Conservation (phyloP, 2,329 filamentous ascomycete genomes). For the Neophaeococcomyces mojaviensis region DNA sequence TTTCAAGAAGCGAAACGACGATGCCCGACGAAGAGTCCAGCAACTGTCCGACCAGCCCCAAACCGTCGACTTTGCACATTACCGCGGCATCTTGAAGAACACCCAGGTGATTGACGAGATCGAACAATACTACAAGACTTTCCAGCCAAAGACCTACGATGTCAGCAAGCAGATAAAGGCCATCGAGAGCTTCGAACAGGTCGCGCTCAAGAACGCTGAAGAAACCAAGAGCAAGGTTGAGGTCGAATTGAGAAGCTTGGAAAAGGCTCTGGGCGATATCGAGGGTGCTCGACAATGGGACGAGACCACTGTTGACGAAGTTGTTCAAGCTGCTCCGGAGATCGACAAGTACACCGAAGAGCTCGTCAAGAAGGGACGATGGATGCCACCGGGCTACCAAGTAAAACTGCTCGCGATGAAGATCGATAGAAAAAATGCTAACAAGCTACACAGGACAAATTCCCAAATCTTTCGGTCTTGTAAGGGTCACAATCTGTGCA, state of each 20-base stretch:
- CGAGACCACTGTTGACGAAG: slow-evolving; percentile 94
- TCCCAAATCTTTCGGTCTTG: slow-evolving; percentile 90
- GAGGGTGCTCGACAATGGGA: slow-evolving; percentile 93
- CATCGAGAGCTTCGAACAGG: slow-evolving; percentile 94
- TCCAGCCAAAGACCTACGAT: slow-evolving; percentile 92
- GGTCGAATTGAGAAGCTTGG: slow-evolving; percentile 84
- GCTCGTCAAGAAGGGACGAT: slow-evolving; percentile 95
- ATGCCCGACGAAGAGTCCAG: slow-evolving; percentile 89
- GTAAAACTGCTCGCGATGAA: slow-evolving; percentile 45
- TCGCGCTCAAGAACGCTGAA: slow-evolving; percentile 94
- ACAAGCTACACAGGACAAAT: slow-evolving; percentile 68
- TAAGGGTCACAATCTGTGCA: slow-evolving; percentile 41
- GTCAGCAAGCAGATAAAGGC: slow-evolving; percentile 90
- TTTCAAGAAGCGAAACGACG: slow-evolving; percentile 99
- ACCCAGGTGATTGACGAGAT: slow-evolving; percentile 91
- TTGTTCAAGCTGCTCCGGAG: slow-evolving; percentile 85
- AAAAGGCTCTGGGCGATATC: slow-evolving; percentile 94
- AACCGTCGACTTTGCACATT: slow-evolving; percentile 84
- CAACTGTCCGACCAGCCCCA: slow-evolving; percentile 75
- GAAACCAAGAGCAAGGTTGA: slow-evolving; percentile 95
- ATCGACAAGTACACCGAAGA: slow-evolving; percentile 95
- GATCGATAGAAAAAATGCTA: slow-evolving; percentile 11
- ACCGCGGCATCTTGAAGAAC: slow-evolving; percentile 93
- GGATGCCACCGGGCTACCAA: slow-evolving; percentile 98
- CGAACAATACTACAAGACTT: slow-evolving; percentile 85